These are phyloP conservation scores for Solanum verrucosum DNA, from an alignment of 257 asterid genomes.

Conservation along the genomic window DNA sequence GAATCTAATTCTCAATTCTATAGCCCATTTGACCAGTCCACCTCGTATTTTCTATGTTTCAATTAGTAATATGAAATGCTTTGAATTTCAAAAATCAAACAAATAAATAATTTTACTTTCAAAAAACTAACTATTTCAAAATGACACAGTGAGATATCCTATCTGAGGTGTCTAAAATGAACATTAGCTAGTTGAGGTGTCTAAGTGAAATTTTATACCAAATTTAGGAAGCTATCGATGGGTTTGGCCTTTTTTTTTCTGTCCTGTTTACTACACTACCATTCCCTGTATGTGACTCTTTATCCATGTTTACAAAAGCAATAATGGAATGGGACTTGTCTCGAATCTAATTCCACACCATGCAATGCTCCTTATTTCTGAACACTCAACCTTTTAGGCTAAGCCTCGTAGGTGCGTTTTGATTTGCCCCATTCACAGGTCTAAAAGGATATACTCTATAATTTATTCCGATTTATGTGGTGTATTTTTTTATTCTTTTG, in stretches of 20 bases:
- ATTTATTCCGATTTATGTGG: not conserved
- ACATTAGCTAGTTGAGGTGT: accelerated
- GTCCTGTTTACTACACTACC: not conserved
- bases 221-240: accelerated
- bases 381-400: not conserved
- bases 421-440: not conserved
- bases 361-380: not conserved
- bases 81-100: too few relatives aligned
- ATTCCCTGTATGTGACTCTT: not conserved
- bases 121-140: too few relatives aligned
- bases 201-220: too few relatives aligned
- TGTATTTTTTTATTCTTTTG: not conserved
- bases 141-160: accelerated
- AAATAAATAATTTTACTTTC: too few relatives aligned
- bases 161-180: too few relatives aligned
- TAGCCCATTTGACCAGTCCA: not conserved
- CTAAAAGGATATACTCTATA: not conserved
- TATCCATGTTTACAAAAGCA: not conserved
- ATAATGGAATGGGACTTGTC: not conserved
- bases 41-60: not conserved
- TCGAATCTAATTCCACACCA: not conserved
- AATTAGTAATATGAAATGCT: too few relatives aligned
- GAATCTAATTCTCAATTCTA: not conserved
- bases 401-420: not conserved
- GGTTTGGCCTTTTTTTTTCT: accelerated